These are phyloP conservation scores for Geranomyces variabilis DNA, from an alignment of 192 early-diverging fungal genomes.

Conservation along the genomic window DNA sequence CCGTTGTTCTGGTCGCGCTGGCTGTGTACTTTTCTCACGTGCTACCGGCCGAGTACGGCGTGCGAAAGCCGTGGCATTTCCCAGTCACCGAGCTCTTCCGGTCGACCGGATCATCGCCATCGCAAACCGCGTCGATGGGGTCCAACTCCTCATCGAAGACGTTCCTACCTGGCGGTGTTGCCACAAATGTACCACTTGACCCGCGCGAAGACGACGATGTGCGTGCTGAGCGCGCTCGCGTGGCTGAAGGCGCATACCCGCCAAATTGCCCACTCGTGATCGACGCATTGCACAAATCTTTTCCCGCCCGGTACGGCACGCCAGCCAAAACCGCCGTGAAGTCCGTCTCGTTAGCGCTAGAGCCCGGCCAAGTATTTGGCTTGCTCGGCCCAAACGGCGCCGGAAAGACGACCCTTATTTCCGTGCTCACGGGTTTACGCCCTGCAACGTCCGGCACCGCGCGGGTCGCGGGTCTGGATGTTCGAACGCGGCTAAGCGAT, in stretches of 20 bases:
- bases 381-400: conserved; percentile 71
- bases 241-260: conserved; percentile 45
- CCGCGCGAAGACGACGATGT: conserved; percentile 66
- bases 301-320: conserved; percentile 40
- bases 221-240: conserved; percentile 57
- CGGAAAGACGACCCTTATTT: conserved; percentile 78
- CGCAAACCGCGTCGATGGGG: no score
- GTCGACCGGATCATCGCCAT: no score
- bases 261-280: conserved; percentile 58
- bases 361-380: conserved; percentile 55
- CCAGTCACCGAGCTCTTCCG: conserved; percentile 45
- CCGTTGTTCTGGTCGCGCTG: conserved; percentile 57
- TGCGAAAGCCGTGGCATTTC: conserved; percentile 67
- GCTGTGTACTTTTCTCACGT: conserved; percentile 47
- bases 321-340: conserved; percentile 65
- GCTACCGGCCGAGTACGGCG: conserved; percentile 68
- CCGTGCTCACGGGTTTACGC: conserved; percentile 74
- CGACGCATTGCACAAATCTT: conserved; percentile 67
- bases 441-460: conserved; percentile 62
- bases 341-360: conserved; percentile 66
- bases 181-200: background rate
- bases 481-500: conserved; percentile 53
- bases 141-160: background rate
- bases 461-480: conserved; percentile 61
- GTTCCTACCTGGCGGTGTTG: background rate